Conservation (phyloP, 2,329 filamentous ascomycete species). For the Xylaria sp. region DNA sequence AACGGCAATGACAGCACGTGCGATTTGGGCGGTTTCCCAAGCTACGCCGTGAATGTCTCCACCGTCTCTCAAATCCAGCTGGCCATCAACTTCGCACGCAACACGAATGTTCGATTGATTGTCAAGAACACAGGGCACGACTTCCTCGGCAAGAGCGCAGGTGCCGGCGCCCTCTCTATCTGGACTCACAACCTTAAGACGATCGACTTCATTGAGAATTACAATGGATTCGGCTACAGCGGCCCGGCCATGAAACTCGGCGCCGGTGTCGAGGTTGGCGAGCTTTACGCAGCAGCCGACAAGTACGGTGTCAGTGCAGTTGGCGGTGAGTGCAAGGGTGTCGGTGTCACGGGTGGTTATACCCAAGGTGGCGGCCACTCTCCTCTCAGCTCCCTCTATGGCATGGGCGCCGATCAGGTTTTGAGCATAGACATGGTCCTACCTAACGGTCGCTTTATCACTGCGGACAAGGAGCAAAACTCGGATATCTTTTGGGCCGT, state of each 20-base stretch:
- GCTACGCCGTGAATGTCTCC: constrained; percentile 55
- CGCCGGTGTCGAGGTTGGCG: constrained; percentile 63
- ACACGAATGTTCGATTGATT: constrained; percentile 60
- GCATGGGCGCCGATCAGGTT: constrained; percentile 61
- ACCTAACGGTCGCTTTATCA: constrained; percentile 55
- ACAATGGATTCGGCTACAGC: constrained; percentile 49
- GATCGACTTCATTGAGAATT: constrained; percentile 47
- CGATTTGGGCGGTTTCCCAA: constrained; percentile 54
- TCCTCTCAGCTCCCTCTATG: constrained; percentile 58
- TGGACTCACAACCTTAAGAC: constrained; percentile 54
- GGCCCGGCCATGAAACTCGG: constrained; percentile 66
- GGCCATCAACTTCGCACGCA: constrained; percentile 58
- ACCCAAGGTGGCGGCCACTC: constrained; percentile 63
- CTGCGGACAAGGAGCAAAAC: constrained; percentile 54
- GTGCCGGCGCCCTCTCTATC: constrained; percentile 52
- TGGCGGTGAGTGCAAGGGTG: constrained; percentile 63
- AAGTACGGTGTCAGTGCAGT: constrained; percentile 60
- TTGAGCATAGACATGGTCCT: constrained; percentile 60
- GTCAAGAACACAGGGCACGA: constrained; percentile 64
- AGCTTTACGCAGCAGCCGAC: constrained; percentile 64
- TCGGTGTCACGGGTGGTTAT: constrained; percentile 42
- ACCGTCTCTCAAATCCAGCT: constrained; percentile 57
- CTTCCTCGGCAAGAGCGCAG: constrained; percentile 55
- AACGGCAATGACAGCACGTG: constrained; percentile 47
- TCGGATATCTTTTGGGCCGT: constrained; percentile 62